phyloP scores from a whole-genome alignment of 1,284 basidiomycete species.

The Meripilus lineatus region DNA sequence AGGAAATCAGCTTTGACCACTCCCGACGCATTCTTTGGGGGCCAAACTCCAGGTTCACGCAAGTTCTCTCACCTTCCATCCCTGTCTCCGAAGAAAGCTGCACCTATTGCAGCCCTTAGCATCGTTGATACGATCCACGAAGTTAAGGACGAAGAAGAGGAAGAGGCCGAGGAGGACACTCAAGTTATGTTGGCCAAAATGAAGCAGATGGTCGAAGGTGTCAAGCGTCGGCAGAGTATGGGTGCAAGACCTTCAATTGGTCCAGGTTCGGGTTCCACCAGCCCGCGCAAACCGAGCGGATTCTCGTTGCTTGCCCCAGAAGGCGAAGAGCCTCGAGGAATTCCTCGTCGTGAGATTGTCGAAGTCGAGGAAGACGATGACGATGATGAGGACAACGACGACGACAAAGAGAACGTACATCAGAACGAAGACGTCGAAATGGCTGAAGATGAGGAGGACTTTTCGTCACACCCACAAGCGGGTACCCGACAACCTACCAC shows the following conservation, averaged over 20 bases:
- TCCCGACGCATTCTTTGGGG: constrained; percentile 48
- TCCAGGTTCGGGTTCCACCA: constrained; percentile 15
- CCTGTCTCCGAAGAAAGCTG: constrained; percentile 2
- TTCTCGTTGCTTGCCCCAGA: constrained; percentile 28
- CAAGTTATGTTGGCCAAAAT: constrained; percentile 51
- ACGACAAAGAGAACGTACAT: too few relatives aligned
- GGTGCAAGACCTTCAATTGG: constrained; percentile 12
- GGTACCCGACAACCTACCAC: constrained; percentile 22
- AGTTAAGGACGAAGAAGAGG: constrained; percentile 14
- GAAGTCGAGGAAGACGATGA: constrained; percentile 15
- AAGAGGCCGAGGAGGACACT: constrained; percentile 40
- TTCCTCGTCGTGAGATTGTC: constrained; percentile 15
- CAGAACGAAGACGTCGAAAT: constrained; percentile 10
- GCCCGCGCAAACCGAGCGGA: constrained; percentile 20
- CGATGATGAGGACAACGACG: constrained; percentile 7
- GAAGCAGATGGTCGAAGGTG: constrained; percentile 56
- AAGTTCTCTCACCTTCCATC: constrained; percentile 14
- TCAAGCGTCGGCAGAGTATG: constrained; percentile 50
- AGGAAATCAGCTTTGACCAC: constrained; percentile 49
- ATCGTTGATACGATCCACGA: constrained; percentile 1
- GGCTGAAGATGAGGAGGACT: constrained; percentile 2
- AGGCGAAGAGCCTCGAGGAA: constrained; percentile 4
- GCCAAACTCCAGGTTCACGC: constrained; percentile 41
- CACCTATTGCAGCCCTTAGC: constrained; percentile 5
- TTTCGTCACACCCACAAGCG: too few relatives aligned